Percentiles rank a stretch among this genome's conserved stretches.
Conservation (phyloP, 345 rosid species). For the Clausena lansium region DNA sequence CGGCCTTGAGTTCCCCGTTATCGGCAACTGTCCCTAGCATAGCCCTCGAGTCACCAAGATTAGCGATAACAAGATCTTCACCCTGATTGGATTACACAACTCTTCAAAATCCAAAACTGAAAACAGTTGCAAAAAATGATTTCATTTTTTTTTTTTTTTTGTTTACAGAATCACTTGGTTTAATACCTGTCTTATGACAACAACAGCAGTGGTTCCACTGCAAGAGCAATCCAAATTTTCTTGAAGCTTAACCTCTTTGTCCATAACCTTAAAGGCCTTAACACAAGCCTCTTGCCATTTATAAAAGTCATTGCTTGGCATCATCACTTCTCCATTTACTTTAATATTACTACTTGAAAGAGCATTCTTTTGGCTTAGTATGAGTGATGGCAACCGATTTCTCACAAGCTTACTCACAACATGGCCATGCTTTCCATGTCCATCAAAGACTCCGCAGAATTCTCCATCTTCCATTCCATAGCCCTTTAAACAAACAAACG, state of each 20-base stretch:
- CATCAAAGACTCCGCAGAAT: conserved; percentile 79
- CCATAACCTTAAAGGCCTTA: conserved; percentile 60
- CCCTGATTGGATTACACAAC: conserved; percentile 35
- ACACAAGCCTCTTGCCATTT: conserved; percentile 48
- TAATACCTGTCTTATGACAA: neutral
- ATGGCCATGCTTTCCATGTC: conserved; percentile 85
- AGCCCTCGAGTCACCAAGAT: conserved; percentile 93
- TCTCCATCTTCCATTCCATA: conserved; percentile 61
- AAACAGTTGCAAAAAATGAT: neutral
- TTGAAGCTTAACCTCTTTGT: conserved; percentile 64
- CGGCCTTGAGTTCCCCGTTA: conserved; percentile 37
- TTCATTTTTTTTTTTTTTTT: neutral
- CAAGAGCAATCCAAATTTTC: conserved; percentile 56
- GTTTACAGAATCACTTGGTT: neutral
- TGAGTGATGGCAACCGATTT: conserved; percentile 52
- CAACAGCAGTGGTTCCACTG: conserved; percentile 83
- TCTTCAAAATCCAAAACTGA: neutral
- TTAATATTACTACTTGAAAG: conserved; percentile 5
- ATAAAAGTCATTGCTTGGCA: conserved; percentile 17
- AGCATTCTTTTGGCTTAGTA: conserved; percentile 51
- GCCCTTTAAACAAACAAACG: conserved; percentile 31
- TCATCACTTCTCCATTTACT: neutral
- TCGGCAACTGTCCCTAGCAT: conserved; percentile 54
- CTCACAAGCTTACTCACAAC: conserved; percentile 64
- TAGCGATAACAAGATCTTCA: conserved; percentile 68